Evolutionary conservation across 495 filamentous ascomycete species (phyloP), one percentile per base, ranked within the genome.

Genomic region (Xeromyces bisporus): DNA sequence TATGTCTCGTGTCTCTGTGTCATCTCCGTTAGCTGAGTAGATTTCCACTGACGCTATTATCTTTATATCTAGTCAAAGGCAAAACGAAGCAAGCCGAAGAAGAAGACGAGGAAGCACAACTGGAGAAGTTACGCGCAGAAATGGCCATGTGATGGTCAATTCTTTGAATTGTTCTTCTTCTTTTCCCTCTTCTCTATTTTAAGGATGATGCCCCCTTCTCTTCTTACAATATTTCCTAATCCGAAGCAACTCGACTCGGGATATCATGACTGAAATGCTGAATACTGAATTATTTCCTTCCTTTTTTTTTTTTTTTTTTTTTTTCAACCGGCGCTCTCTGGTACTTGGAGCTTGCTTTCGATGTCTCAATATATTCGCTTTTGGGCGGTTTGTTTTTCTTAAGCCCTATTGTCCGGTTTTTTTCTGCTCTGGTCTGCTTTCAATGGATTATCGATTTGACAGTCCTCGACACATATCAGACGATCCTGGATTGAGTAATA

Each of bases 51-150:
- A n/a, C 11, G 20, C 12, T 24, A 0, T 28, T n/a, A 18, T 16
- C 6, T 9, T 6, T 28, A 15, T 43, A 35, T 17, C 30, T 38
- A 58, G 47, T 52, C 26, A 59, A 53, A 73, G 71, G 68, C 48
- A 77, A 75, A 62, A 58, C 62, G 30, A 73, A 73, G 24, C 56
- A 61, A 31, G 51, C 55, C 29, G 62, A 69, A 38, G 73, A 78
- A 51, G 86, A 93, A 50, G 87, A 96, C 71, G 86, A 94, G 47
- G 89, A 94, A 51, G 87, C 75, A 41, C 91, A 99, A 59, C 64
- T 99, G 46, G 71, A 75, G 50, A 93, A 89, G 56, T 53, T 97
- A 43, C 84, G 87, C 55, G 87, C 83, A 24, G 89, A 94, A 58
- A 97, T 97, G 89, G 85, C 86, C 34, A 93, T 94, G 77, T 44